Base-by-base conservation (phyloP, 306 rosid species). In the Lathyrus oleraceus region DNA sequence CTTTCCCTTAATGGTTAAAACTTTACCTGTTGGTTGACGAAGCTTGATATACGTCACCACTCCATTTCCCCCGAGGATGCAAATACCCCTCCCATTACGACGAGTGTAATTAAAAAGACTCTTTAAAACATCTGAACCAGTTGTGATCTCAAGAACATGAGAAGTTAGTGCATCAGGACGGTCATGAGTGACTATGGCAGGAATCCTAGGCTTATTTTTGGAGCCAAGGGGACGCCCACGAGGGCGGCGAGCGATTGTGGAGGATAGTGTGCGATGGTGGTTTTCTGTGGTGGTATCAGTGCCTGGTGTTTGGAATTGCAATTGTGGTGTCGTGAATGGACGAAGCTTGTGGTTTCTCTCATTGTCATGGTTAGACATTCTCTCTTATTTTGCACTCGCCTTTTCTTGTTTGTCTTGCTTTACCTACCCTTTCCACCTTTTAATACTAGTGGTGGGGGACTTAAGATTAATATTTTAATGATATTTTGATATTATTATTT, bases 141-240 rank as follows among this genome's bases (percentile, higher is more conserved):
- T 25, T 32, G 84, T 51, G 48, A 87, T 75, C 60, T 87, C 93
- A 67, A 87, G 69, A 14, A 86, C 87, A 67, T 85, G 93, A 2
- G 84, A 78, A 17, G 71, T 78, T 1, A 85, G 86, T 0, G 82
- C 81, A 21, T 69, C 79, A 5, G 87, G 79, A 16, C 77, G 83
- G 39, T 79, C 90, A 0, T 82, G 58, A 11, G 85, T 75, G 15
- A 87, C 72, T 8, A 81, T 56, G 67, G 79, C 59, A 1, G 90
- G 88, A 0, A 83, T 67, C 76, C 83, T 85, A 0, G 88, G 89
- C 79, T 87, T 87, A 78, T 87, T 87, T 72, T 82, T 87, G 3
- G 92, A 85, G 0, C 92, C 92, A 0, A 84, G 82, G 0, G 90
- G 93, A 54, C 90, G 78, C 11, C 93, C 93, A 0, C 90, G 82